Percentiles rank a stretch among this genome's conserved stretches.
phyloP scores from a whole-genome alignment of 2,329 filamentous ascomycete species.

The Neofusicoccum kwambonambiense region DNA sequence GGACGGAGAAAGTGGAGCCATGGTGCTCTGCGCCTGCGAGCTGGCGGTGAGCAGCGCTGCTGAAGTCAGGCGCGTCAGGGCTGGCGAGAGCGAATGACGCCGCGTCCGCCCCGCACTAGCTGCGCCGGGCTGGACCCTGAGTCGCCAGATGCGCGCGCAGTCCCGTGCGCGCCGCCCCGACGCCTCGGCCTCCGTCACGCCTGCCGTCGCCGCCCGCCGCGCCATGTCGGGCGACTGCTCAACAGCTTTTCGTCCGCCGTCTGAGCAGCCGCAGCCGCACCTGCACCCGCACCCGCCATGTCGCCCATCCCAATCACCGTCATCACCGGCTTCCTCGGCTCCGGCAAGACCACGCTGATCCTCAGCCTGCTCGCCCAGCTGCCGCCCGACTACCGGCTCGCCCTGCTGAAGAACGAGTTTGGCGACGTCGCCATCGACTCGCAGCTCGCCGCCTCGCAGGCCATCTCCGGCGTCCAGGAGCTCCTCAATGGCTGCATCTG shows the following conservation, averaged over 20 bases:
- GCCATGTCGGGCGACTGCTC: neutral
- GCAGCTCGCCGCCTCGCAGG: conserved; percentile 76
- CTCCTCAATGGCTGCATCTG: conserved; percentile 97
- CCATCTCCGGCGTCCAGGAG: conserved; percentile 87
- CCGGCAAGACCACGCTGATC: conserved; percentile 93
- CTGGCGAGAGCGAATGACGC: neutral
- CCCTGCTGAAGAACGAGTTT: conserved; percentile 97
- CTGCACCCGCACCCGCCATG: neutral
- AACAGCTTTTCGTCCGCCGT: conserved; percentile 9
- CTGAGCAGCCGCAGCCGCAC: neutral
- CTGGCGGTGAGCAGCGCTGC: conserved; percentile 3
- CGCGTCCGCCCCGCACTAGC: neutral
- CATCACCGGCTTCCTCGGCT: conserved; percentile 92
- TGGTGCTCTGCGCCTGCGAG: neutral
- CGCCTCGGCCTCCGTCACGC: neutral
- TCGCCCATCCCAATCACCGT: conserved; percentile 83
- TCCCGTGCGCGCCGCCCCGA: neutral
- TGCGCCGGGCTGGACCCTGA: neutral
- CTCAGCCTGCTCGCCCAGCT: conserved; percentile 93
- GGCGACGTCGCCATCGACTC: conserved; percentile 93
- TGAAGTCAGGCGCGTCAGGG: neutral
- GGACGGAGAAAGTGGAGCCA: conserved; percentile 1
- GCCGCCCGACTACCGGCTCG: conserved; percentile 81
- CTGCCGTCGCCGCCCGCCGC: neutral
- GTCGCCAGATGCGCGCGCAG: neutral